A percentile compares a stretch with the other conserved stretches of the same genome.
Evolutionary conservation across 106 monocot species (phyloP).

Genomic region (Ottelia alismoides): DNA sequence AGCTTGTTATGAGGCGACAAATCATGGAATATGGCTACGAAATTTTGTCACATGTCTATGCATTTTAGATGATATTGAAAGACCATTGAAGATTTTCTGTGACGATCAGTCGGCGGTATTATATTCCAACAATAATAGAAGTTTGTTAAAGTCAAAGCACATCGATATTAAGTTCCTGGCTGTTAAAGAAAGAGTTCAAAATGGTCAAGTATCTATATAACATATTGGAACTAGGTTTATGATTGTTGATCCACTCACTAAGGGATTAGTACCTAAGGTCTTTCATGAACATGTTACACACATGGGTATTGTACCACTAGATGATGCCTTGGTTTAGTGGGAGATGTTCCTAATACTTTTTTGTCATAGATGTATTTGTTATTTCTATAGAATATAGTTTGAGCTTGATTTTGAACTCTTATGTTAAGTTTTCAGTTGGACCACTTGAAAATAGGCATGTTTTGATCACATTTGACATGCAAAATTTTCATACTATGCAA

Average conservation of each 20-base stretch:
- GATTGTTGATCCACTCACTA: background rate
- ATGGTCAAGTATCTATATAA: background rate
- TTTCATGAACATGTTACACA: too few relatives aligned
- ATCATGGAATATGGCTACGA: too few relatives aligned
- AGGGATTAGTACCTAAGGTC: too few relatives aligned
- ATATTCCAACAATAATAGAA: conserved; percentile 1
- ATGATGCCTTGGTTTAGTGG: too few relatives aligned
- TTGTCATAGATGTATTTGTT: background rate
- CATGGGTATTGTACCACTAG: too few relatives aligned
- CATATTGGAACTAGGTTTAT: background rate
- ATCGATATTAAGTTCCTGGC: too few relatives aligned
- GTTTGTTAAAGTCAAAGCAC: background rate
- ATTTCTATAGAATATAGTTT: background rate
- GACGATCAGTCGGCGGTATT: background rate
- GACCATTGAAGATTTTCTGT: too few relatives aligned
- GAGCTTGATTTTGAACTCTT: background rate
- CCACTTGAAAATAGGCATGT: background rate
- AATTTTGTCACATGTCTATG: too few relatives aligned
- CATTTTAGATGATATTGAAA: too few relatives aligned
- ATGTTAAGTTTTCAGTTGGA: background rate
- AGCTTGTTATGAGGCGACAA: background rate
- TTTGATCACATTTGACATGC: background rate
- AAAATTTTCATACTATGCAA: too few relatives aligned
- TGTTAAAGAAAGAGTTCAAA: too few relatives aligned
- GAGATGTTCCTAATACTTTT: too few relatives aligned